Evolutionary conservation across 139 green algal genomes (phyloP), one percentile per base, ranked within the genome.

Genomic region (Trebouxia sp.): DNA sequence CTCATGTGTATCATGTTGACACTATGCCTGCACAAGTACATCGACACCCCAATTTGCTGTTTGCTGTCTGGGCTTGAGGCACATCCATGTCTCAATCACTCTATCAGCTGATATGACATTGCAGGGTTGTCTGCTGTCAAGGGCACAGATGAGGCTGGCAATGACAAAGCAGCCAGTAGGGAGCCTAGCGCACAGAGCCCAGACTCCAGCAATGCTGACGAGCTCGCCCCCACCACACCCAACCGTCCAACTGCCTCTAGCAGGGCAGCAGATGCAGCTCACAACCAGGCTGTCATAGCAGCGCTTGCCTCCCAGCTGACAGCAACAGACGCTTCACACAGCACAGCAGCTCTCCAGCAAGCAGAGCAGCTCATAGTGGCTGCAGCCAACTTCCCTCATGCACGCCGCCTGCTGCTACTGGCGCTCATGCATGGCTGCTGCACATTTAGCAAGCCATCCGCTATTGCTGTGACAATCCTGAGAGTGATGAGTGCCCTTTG

Each of bases 361-460:
- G 35, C 12, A 7, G 32, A 72, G 20, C 14, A 72, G 15, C 62
- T 72, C 0, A 45, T 72, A 4, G 20, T 72, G 32, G 62, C 62
- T 15, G 62, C 62, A 28, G 62, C 42, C 62, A 45, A 17, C 62
- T 72, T 72, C 35, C 62, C 62, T 30, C 62, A 56, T 56, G 69
- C 69, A 8, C 41, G 43, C 41, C 69, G 55, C 42, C 41, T 77
- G 24, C 41, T 77, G 6, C 26, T 77, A 10, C 69, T 77, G 24
- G 69, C 43, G 10, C 10, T 56, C 24, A 4, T 77, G 69, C 69
- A 37, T 26, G 69, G 39, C 42, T 56, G 69, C 26, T 41, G 39
- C 35, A 17, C 43, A 11, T 45, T 12, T 24, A 3, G 14, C 32
- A 72, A 72, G 0, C 62, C 62, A 10, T 35, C 62, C 43, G 62